phyloP scores from a whole-genome alignment of 768 basidiomycete genomes.

The Lentinula guzmanii region DNA sequence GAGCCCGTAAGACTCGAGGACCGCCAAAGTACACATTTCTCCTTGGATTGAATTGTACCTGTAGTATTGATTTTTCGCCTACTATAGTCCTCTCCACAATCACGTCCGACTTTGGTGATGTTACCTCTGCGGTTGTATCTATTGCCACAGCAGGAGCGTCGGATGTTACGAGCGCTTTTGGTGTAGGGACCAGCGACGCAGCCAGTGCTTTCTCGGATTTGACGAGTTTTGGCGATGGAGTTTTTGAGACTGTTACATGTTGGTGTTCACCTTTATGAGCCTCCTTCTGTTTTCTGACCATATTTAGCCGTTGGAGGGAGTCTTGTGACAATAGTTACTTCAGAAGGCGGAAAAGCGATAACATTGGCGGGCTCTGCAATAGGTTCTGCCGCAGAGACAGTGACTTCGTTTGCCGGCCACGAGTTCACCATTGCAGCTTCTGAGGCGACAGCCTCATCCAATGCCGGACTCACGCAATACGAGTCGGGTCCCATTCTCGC shows the following conservation, averaged over 20 bases:
- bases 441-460: constrained; percentile 10
- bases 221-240: constrained; percentile 19
- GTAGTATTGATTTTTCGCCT: neutral
- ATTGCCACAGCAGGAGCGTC: constrained; percentile 14
- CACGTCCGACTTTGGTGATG: constrained; percentile 13
- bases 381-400: constrained; percentile 28
- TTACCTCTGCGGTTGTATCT: neutral
- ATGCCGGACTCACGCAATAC: neutral
- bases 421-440: constrained; percentile 45
- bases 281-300: neutral
- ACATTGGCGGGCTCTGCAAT: constrained; percentile 51
- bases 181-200: neutral
- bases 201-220: constrained; percentile 13
- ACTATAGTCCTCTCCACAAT: neutral
- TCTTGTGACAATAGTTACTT: constrained; percentile 50
- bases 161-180: constrained; percentile 11
- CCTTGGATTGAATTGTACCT: neutral
- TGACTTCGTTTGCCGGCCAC: constrained; percentile 48
- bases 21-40: constrained; percentile 34
- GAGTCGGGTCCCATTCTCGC: neutral
- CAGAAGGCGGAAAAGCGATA: constrained; percentile 50
- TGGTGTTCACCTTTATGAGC: constrained; percentile 12
- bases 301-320: constrained; percentile 45
- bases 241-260: constrained; percentile 40
- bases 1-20: constrained; percentile 25